These are phyloP conservation scores for Lumnitzera racemosa DNA, from an alignment of 345 rosid genomes.

Conservation along the genomic window DNA sequence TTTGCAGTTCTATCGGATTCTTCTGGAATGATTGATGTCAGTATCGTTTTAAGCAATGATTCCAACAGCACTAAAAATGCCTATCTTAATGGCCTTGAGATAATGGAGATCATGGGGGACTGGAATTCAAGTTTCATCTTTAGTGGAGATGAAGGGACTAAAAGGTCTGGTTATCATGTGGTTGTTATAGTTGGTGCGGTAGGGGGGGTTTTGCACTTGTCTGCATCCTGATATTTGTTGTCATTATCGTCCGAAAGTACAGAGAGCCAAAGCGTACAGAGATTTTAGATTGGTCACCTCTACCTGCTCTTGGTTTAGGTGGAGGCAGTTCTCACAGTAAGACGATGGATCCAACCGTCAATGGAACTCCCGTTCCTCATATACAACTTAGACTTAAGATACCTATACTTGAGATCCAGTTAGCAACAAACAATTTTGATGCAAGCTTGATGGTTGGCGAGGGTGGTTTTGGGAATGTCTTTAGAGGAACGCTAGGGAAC, in stretches of 20 bases:
- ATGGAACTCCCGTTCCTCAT: conserved; percentile 14
- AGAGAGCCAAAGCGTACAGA: conserved; percentile 16
- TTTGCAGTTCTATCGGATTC: conserved; percentile 34
- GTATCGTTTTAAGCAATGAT: conserved; percentile 14
- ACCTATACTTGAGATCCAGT: conserved; percentile 26
- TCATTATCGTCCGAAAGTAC: not conserved
- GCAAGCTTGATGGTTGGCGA: conserved; percentile 27
- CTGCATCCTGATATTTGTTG: not conserved
- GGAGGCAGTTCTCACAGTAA: conserved; percentile 20
- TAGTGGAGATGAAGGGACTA: not conserved
- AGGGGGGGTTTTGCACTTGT: conserved; percentile 17
- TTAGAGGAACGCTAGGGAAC: conserved; percentile 26
- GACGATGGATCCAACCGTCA: conserved; percentile 9
- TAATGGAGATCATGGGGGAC: conserved; percentile 29
- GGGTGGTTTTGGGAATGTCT: conserved; percentile 47
- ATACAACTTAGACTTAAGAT: conserved; percentile 33
- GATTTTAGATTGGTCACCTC: conserved; percentile 18
- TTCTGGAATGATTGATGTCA: conserved; percentile 26
- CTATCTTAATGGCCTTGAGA: conserved; percentile 49
- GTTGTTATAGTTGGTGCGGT: conserved; percentile 19
- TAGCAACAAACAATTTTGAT: conserved; percentile 37
- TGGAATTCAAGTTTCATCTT: conserved; percentile 2
- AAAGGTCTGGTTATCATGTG: not conserved
- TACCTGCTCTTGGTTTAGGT: conserved; percentile 3
- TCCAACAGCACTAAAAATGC: not conserved